A percentile compares a stretch with the other conserved stretches of the same genome.
These are phyloP conservation scores for Solanum bukasovii DNA, from an alignment of 257 asterid species.

Conservation along the genomic window DNA sequence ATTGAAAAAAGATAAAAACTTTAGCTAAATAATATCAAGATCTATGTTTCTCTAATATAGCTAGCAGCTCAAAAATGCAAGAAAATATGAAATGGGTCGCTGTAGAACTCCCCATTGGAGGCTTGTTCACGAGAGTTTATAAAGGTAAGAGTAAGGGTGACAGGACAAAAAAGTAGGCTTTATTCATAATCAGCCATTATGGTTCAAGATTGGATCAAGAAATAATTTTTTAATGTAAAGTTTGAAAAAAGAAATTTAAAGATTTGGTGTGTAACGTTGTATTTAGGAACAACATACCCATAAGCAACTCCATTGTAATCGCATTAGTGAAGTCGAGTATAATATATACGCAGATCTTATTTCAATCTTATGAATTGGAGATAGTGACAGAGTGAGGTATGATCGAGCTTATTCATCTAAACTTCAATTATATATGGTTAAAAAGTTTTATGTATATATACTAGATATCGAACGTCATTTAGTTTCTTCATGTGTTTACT, in stretches of 20 bases:
- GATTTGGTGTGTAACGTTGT: background rate
- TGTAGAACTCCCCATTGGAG: background rate
- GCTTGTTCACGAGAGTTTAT: background rate
- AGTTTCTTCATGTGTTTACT: background rate
- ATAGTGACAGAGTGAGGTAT: accelerated
- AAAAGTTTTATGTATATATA: background rate
- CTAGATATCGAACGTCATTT: background rate
- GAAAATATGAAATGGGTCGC: background rate
- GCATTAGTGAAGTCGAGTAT: background rate
- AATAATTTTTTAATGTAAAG: background rate
- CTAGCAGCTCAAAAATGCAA: background rate
- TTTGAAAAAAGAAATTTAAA: background rate
- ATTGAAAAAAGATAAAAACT: background rate
- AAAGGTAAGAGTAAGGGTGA: background rate
- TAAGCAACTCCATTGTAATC: background rate
- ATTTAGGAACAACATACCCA: background rate
- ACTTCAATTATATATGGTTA: background rate
- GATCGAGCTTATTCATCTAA: accelerated
- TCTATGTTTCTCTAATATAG: background rate
- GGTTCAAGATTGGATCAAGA: background rate
- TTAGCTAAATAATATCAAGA: conserved; percentile 3
- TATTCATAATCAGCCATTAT: background rate
- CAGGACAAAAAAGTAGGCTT: background rate
- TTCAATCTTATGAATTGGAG: accelerated
- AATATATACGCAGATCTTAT: background rate